Evolutionary conservation across 106 monocot genomes (phyloP), one percentile per base, ranked within the genome.

Genomic region (Acorus gramineus): DNA sequence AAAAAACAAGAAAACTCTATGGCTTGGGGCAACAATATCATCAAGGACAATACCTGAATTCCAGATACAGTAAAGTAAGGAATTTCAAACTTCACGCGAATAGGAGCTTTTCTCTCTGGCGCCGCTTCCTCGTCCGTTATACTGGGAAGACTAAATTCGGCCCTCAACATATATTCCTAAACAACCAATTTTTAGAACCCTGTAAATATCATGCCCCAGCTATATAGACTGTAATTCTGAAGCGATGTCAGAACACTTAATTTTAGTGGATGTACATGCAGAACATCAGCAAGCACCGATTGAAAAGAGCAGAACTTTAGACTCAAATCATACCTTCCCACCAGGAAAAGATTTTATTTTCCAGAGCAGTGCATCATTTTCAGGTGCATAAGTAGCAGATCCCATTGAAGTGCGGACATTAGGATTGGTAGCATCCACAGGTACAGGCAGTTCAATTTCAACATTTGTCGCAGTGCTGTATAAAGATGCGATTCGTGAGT

Each of bases 11-110:
- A 28, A 28, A 28, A 28, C 28, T 28, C 28, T 28, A 0, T 28
- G 28, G 28, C 28, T 28, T 28, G 28, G 28, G 28, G 28, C 28
- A 28, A 28, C 28, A 28, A 28, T 28, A 28, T 28, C 28, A 28
- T 28, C 28, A 28, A 28, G 28, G 28, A 28, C 28, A 28, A 10
- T 76, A 96, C 90, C 95, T 90, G 95, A 51, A 96, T 96, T 46
- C 90, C 95, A 56, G 95, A 96, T 6, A 87, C 85, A 46, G 95
- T 96, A 62, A 90, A 91, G 65, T 91, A 96, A 70, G 90, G 95
- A 47, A 96, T 65, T 42, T 57, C 69, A 59, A 69, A 69, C 51
- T 69, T 69, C 11, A 69, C 60, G 45, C 69, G 69, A n/a, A 69
- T 69, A 10, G 69, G 69, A 45, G 69, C 69, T 52, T 69, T 69